Conservation (phyloP, 495 filamentous ascomycete genomes). For the Aspergillus bertholletiae region DNA sequence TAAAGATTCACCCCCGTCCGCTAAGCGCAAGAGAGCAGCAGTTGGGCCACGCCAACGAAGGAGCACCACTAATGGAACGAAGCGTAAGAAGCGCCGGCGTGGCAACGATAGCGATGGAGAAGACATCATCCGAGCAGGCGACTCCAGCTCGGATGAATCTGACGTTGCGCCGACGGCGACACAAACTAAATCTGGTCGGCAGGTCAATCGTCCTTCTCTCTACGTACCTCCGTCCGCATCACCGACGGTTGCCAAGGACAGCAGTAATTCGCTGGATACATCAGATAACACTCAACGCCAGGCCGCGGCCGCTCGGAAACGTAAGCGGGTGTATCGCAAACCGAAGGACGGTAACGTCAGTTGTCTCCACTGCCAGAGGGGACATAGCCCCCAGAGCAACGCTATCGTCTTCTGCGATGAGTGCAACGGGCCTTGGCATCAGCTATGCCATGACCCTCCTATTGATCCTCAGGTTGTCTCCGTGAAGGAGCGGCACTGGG, state of each 20-base stretch:
- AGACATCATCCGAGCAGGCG: slow-evolving; percentile 41
- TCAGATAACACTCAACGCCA: slow-evolving; percentile 32
- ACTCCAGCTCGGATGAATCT: slow-evolving; percentile 45
- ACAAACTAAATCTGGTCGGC: slow-evolving; percentile 79
- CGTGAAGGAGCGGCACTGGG: slow-evolving; percentile 70
- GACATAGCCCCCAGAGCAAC: slow-evolving; percentile 71
- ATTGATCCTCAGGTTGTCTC: slow-evolving; percentile 68
- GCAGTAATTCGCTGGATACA: slow-evolving; percentile 32
- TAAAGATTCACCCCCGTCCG: background rate
- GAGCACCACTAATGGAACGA: slow-evolving; percentile 9
- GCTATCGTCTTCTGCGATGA: slow-evolving; percentile 93
- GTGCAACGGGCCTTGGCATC: slow-evolving; percentile 87
- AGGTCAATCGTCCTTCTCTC: slow-evolving; percentile 68
- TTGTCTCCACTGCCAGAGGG: slow-evolving; percentile 77
- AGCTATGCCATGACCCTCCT: slow-evolving; percentile 81
- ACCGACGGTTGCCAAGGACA: slow-evolving; percentile 16
- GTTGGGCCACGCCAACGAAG: slow-evolving; percentile 10
- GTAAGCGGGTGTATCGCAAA: slow-evolving; percentile 42
- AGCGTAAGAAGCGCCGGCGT: slow-evolving; percentile 46
- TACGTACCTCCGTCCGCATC: slow-evolving; percentile 59
- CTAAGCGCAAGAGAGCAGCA: slow-evolving; percentile 10
- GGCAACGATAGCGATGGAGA: slow-evolving; percentile 37
- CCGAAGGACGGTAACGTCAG: slow-evolving; percentile 42
- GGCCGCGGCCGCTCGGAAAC: slow-evolving; percentile 27
- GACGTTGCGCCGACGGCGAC: slow-evolving; percentile 54